Conservation (phyloP, 768 basidiomycete species). For the Collybia nuda region DNA sequence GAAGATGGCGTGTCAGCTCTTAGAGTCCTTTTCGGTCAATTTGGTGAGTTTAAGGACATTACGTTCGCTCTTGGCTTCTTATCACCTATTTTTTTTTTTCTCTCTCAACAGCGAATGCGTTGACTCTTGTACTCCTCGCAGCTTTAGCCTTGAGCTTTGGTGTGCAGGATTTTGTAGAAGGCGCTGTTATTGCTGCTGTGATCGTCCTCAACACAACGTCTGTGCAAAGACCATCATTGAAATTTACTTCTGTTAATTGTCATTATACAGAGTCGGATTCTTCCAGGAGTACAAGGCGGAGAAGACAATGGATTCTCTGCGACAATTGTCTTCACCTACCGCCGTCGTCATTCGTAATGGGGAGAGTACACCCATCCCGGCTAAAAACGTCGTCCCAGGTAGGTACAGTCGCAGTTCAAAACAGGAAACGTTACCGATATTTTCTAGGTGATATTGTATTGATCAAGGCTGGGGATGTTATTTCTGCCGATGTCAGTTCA, state of each 20-base stretch:
- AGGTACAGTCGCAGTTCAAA: conserved; percentile 1
- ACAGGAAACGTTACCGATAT: background rate
- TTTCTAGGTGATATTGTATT: conserved; percentile 33
- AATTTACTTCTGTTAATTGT: background rate
- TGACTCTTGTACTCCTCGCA: conserved; percentile 32
- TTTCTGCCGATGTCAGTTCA: conserved; percentile 41
- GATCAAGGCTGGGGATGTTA: conserved; percentile 40
- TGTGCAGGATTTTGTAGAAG: conserved; percentile 53
- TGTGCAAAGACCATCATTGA: background rate
- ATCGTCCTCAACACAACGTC: conserved; percentile 41
- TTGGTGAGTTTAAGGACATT: conserved; percentile 19
- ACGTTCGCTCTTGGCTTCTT: background rate
- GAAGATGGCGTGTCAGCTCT: conserved; percentile 32
- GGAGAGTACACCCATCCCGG: conserved; percentile 37
- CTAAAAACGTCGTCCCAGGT: conserved; percentile 41
- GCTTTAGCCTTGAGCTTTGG: conserved; percentile 54
- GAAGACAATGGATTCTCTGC: conserved; percentile 50
- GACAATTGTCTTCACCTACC: conserved; percentile 45
- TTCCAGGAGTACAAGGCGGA: conserved; percentile 49
- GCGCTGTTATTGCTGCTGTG: conserved; percentile 46
- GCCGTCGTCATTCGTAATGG: conserved; percentile 43
- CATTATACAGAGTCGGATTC: conserved; percentile 36
- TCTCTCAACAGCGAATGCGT: conserved; percentile 35
- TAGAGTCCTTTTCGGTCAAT: conserved; percentile 33
- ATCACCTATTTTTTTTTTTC: background rate